Evolutionary conservation across 257 asterid genomes (phyloP), one percentile per base, ranked within the genome.

Genomic region (Capsicum baccatum): DNA sequence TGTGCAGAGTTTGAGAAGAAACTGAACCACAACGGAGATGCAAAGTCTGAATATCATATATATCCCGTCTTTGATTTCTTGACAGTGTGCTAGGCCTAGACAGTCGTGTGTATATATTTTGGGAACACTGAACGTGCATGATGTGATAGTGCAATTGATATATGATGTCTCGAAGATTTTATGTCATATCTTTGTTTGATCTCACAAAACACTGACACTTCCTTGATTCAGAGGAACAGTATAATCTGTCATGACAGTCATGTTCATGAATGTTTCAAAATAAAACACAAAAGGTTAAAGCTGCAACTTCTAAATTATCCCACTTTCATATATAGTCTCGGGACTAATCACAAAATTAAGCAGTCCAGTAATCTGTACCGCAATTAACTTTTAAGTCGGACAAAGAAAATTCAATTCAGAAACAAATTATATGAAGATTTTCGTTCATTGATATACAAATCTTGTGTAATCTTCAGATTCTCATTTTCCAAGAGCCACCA

Each of bases 341-440:
- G 42, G 70, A 10, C 70, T 63, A 63, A 63, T 63, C 70, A 63
- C 70, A 26, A 26, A 64, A 64, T 26, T 26, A 26, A 26, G 33
- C 17, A 64, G 33, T 11, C 44, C 70, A 63, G 21, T 63, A 21
- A 63, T 16, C 42, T 74, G 81, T 16, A 74, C 81, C 50, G 2
- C 8, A 21, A 50, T 74, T 74, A 74, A 74, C 21, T 74, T 44
- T 50, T 50, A 39, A 39, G 62, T 12, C 81, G 21, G 81, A 50
- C 47, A 50, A 50, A 13, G 21, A 83, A 67, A 67, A 83, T 83
- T 33, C 58, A 69, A 69, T 68, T 54, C 79, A 83, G 57, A 69
- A 68, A 47, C n/a, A 6, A 60, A 59, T 37, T 47, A 19, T 69
- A 80, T 26, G 33, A 26, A 26, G 33, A 55, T 83, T 56, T 55